A percentile compares a stretch with the other conserved stretches of the same genome.
These are phyloP conservation scores for Lasiosphaeria hispida DNA, from an alignment of 495 filamentous ascomycete species.

Conservation along the genomic window DNA sequence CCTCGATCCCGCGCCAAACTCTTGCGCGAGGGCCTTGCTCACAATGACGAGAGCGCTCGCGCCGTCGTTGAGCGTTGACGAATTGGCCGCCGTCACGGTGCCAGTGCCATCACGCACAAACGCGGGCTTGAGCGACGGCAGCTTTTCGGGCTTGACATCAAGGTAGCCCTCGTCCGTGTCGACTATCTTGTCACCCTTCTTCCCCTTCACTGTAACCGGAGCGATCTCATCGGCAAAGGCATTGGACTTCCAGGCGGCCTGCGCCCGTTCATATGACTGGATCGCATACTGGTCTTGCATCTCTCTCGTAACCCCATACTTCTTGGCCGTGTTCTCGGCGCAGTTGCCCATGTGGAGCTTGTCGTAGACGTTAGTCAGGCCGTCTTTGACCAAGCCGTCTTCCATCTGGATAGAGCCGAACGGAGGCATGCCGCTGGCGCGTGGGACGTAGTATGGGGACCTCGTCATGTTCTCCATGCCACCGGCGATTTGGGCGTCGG, in stretches of 20 bases:
- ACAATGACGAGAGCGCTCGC: constrained; percentile 86
- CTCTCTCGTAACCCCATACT: constrained; percentile 73
- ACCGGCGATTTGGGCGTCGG: constrained; percentile 84
- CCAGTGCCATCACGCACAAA: constrained; percentile 81
- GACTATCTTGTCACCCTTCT: constrained; percentile 78
- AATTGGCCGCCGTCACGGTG: constrained; percentile 92
- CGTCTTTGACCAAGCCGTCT: constrained; percentile 93
- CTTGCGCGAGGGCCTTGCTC: constrained; percentile 68
- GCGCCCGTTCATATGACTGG: constrained; percentile 79
- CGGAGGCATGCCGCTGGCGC: constrained; percentile 69
- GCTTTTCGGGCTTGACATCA: constrained; percentile 77
- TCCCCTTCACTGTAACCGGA: constrained; percentile 76
- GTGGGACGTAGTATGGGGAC: constrained; percentile 85
- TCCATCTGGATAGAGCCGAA: constrained; percentile 85
- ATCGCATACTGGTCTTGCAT: constrained; percentile 91
- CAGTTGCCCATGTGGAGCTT: constrained; percentile 97
- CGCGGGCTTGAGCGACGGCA: constrained; percentile 83
- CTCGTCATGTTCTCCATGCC: constrained; percentile 98
- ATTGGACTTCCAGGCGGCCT: constrained; percentile 80
- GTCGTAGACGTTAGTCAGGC: constrained; percentile 94
- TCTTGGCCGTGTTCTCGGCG: constrained; percentile 93
- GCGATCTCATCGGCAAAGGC: constrained; percentile 84
- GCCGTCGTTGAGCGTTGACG: constrained; percentile 90
- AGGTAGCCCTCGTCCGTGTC: constrained; percentile 85
- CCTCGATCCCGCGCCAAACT: constrained; percentile 68